Percentiles rank a stretch among this genome's conserved stretches.
phyloP scores from a whole-genome alignment of 371 early-diverging fungal genomes.

The Haplosporangium sp. region DNA sequence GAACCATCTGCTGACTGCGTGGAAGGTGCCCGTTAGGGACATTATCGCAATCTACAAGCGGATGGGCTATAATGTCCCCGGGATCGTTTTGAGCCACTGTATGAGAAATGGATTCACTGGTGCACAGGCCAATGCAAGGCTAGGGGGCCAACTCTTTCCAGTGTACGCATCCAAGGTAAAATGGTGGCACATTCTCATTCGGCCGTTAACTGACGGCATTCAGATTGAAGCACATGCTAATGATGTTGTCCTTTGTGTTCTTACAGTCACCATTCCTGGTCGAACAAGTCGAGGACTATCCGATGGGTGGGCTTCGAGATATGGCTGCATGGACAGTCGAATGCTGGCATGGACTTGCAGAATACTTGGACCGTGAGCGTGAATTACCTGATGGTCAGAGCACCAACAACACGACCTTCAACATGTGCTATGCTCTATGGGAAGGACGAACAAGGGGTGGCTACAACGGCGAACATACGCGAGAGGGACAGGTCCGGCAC shows the following conservation, averaged over 20 bases:
- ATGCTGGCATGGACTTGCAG: conserved; percentile 69
- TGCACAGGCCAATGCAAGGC: conserved; percentile 65
- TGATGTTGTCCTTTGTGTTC: neutral
- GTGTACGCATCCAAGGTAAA: conserved; percentile 62
- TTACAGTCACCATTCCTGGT: conserved; percentile 75
- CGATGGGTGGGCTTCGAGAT: conserved; percentile 76
- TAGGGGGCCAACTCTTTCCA: conserved; percentile 60
- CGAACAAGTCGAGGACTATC: conserved; percentile 76
- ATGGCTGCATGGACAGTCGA: conserved; percentile 71
- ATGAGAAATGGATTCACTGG: conserved; percentile 74
- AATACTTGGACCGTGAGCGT: conserved; percentile 61
- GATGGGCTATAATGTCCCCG: conserved; percentile 57
- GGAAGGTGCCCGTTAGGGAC: conserved; percentile 84
- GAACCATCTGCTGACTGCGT: conserved; percentile 63
- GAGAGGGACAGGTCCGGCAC: conserved; percentile 14
- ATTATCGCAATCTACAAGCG: conserved; percentile 75
- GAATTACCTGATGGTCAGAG: conserved; percentile 12
- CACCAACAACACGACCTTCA: conserved; percentile 24
- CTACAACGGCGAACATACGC: conserved; percentile 1
- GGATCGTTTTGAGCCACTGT: conserved; percentile 58
- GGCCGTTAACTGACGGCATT: neutral
- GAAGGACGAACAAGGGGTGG: conserved; percentile 20
- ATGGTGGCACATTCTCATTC: neutral
- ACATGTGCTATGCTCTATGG: conserved; percentile 43
- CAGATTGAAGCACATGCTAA: neutral